Conservation (phyloP, 257 asterid species). For the Solanum corneliomulleri region DNA sequence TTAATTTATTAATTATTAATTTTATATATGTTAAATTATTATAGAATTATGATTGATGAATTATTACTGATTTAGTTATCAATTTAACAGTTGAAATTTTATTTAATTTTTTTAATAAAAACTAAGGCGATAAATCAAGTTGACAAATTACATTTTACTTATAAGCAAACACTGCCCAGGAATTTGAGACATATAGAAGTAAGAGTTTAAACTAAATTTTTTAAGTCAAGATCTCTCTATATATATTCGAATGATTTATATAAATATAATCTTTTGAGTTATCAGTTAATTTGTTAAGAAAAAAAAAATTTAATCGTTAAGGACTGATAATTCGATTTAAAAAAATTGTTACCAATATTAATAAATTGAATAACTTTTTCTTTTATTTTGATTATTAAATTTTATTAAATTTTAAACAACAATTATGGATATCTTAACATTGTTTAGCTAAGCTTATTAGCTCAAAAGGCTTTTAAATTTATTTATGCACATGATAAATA, state of each 20-base stretch:
- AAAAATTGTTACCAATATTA: too few relatives aligned
- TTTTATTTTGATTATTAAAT: too few relatives aligned
- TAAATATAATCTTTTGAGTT: too few relatives aligned
- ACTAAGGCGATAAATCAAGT: neutral
- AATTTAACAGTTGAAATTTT: too few relatives aligned
- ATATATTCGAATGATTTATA: neutral
- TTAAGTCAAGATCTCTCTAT: neutral
- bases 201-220: neutral
- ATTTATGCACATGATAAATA: neutral
- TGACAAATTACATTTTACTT: neutral
- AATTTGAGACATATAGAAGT: neutral
- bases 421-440: neutral
- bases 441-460: neutral
- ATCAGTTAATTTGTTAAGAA: neutral
- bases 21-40: too few relatives aligned
- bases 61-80: rapidly evolving
- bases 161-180: neutral
- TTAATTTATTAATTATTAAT: too few relatives aligned
- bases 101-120: too few relatives aligned
- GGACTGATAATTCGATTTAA: too few relatives aligned
- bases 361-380: too few relatives aligned
- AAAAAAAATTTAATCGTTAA: neutral
- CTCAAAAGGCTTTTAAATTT: too few relatives aligned
- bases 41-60: too few relatives aligned
- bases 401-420: neutral